Percentiles rank a stretch among this genome's conserved stretches.
Conservation (phyloP, 176 grass and related monocot genomes). For the Coix lacrymajobi region DNA sequence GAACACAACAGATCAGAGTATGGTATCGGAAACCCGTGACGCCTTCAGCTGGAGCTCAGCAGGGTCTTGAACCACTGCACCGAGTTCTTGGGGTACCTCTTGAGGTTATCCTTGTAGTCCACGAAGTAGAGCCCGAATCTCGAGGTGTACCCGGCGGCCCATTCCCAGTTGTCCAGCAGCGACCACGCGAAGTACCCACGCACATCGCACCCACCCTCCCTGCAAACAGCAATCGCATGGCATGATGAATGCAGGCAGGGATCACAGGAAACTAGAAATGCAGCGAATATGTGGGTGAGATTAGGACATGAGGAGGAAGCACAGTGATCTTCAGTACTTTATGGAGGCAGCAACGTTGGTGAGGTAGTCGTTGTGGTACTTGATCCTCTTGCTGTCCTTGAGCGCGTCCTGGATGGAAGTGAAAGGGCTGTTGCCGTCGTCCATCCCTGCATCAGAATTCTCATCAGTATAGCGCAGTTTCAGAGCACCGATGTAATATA, state of each 20-base stretch:
- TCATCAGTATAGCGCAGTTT: not conserved
- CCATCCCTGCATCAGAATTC: conserved; percentile 54
- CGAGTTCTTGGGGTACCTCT: conserved; percentile 93
- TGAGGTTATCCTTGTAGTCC: conserved; percentile 78
- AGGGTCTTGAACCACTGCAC: conserved; percentile 92
- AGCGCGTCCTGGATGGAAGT: conserved; percentile 64
- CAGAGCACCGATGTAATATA: not conserved
- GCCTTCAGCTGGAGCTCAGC: conserved; percentile 34
- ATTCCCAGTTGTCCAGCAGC: conserved; percentile 98
- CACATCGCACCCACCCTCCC: conserved; percentile 91
- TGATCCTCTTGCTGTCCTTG: conserved; percentile 82
- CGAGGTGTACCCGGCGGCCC: conserved; percentile 75
- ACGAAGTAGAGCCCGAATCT: conserved; percentile 91
- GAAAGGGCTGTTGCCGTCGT: conserved; percentile 72
- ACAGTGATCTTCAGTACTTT: conserved; percentile 25
- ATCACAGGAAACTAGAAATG: not conserved
- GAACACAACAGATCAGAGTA: not conserved
- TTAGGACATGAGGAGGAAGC: not conserved
- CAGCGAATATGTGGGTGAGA: not conserved
- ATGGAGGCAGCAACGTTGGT: conserved; percentile 64
- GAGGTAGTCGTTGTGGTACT: conserved; percentile 79
- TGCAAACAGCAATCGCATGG: conserved; percentile 13
- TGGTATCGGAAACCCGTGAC: not conserved
- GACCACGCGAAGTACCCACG: conserved; percentile 96
- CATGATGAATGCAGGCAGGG: not conserved